Conservation (phyloP, 169 alveolate genomes). For the Theileria parva region DNA sequence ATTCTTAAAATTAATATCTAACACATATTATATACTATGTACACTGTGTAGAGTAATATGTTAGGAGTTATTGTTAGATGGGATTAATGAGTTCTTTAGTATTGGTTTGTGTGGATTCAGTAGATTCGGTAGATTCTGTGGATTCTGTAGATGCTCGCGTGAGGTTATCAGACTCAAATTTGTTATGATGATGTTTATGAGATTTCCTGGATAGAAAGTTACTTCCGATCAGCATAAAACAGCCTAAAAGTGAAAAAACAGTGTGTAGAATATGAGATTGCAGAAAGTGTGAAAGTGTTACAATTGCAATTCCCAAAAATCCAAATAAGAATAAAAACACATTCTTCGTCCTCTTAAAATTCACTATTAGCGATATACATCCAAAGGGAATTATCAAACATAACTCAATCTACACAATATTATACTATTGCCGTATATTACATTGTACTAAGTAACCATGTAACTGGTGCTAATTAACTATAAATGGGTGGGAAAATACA, state of each 20-base stretch:
- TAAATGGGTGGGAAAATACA: slow-evolving; percentile 20
- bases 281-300: slow-evolving; percentile 22
- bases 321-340: slow-evolving; percentile 10
- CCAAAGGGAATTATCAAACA: slow-evolving; percentile 51
- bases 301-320: slow-evolving; percentile 21
- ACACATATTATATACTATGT: background rate
- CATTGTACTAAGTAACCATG: too few relatives aligned
- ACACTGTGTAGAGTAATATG: background rate
- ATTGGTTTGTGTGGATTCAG: background rate
- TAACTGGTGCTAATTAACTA: background rate
- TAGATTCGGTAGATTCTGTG: too few relatives aligned
- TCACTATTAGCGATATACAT: slow-evolving; percentile 38
- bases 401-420: slow-evolving; percentile 32
- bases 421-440: too few relatives aligned
- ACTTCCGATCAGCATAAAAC: slow-evolving; percentile 58
- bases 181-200: slow-evolving; percentile 25
- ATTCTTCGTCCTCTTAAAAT: slow-evolving; percentile 40
- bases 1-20: slow-evolving; percentile 39
- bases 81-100: background rate
- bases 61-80: background rate
- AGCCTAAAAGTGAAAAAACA: slow-evolving; percentile 37
- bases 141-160: background rate
- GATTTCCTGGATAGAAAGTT: slow-evolving; percentile 29
- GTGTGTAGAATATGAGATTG: slow-evolving; percentile 30
- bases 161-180: background rate